Base-by-base conservation (phyloP, 2,329 filamentous ascomycete genomes). In the Penicillium occitanis region DNA sequence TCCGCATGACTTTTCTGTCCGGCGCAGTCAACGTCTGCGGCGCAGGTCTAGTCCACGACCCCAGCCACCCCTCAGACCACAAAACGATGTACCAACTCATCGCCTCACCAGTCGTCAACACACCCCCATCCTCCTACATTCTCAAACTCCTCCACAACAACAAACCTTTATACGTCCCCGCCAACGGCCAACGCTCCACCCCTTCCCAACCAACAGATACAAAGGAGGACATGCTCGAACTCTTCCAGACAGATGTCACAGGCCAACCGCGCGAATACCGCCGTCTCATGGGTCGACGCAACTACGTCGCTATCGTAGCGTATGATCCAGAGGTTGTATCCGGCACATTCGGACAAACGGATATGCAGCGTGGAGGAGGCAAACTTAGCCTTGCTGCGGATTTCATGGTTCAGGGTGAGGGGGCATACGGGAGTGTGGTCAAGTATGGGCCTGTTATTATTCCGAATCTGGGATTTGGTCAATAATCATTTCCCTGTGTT, bases 81-180 rank as follows among this genome's bases (percentile, higher is more conserved):
- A 99, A 98, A 81, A 97, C 95, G 33, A 99, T 99, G 94, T 99
- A 98, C 81, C 95, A 99, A 78, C 86, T 99, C 76, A 97, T 98
- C 76, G 90, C 93, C 1, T 93, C 93, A 2, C 89, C 93, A 6
- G 92, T 99, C 68, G 94, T 98, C 64, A 96, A 96, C 57, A 90
- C 91, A 0, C 94, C 95, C 0, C 91, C 92, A 1, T 87, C 90
- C 58, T 87, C 86, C 70, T 97, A 97, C 79, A 89, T 98, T 50
- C 85, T 98, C 71, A 96, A 96, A 77, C 86, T 99, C 74, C 88
- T 99, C n/a, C 93, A 98, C 83, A 95, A 91, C 83, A 94, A 93
- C 81, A 95, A 94, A 78, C 87, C 91, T 44, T 87, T 98, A 33
- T 99, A 97, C 77, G 85, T 99, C 64, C 95, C 95, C 0, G 85